These are phyloP conservation scores for Pilatotrama ljubarskyi DNA, from an alignment of 768 basidiomycete species.

Conservation along the genomic window DNA sequence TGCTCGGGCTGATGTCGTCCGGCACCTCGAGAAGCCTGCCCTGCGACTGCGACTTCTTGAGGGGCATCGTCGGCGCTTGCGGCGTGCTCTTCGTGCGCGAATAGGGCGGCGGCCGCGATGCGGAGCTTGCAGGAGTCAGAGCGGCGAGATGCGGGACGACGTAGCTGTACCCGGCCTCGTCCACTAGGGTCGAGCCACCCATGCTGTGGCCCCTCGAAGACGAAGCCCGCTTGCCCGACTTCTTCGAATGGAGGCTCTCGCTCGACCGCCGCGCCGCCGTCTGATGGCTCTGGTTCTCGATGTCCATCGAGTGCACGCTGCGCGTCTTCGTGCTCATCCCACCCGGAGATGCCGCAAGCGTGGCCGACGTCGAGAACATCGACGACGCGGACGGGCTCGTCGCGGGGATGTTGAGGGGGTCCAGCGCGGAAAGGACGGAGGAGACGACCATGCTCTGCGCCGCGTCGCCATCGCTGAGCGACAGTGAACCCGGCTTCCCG, in stretches of 20 bases:
- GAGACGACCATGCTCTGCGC: slow-evolving; percentile 22
- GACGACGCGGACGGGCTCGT: slow-evolving; percentile 14
- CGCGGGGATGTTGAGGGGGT: slow-evolving; percentile 20
- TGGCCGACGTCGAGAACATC: background rate
- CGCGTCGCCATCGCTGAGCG: slow-evolving; percentile 14
- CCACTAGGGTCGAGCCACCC: slow-evolving; percentile 4
- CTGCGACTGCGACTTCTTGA: slow-evolving; percentile 31
- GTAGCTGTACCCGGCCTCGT: slow-evolving; percentile 28
- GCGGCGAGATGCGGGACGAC: slow-evolving; percentile 9
- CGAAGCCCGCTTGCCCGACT: slow-evolving; percentile 37
- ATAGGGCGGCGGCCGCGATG: slow-evolving; percentile 26
- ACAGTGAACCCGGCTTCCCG: slow-evolving; percentile 6
- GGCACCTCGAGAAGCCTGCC: slow-evolving; percentile 27
- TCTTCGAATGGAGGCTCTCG: slow-evolving; percentile 41
- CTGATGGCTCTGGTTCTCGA: slow-evolving; percentile 7
- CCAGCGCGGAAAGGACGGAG: slow-evolving; percentile 21
- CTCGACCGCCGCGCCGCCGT: slow-evolving; percentile 33
- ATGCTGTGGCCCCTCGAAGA: slow-evolving; percentile 18
- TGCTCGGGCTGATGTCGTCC: slow-evolving; percentile 14
- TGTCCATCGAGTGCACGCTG: slow-evolving; percentile 21
- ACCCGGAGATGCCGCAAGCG: slow-evolving; percentile 19
- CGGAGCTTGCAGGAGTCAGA: background rate
- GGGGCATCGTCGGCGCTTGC: slow-evolving; percentile 32
- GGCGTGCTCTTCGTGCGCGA: slow-evolving; percentile 53
- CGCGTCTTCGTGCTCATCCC: slow-evolving; percentile 20